Base-by-base conservation (phyloP, 257 asterid genomes). In the Plantago ovata region DNA sequence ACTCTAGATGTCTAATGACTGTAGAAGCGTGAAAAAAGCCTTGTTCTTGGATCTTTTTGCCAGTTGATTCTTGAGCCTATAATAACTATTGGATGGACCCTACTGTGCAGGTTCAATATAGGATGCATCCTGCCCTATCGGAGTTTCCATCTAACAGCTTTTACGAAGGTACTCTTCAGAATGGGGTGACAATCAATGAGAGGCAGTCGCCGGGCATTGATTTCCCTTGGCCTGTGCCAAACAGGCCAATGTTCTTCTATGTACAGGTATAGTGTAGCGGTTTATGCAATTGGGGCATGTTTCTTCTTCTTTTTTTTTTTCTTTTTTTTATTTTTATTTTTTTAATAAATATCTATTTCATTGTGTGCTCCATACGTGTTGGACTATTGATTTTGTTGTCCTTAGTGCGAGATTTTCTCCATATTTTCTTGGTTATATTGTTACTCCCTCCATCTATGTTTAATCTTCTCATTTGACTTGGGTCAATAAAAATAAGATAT, bases 161-260 rank as follows among this genome's bases (percentile, higher is more conserved):
- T 69, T 93, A 93, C 60, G 96, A 93, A 81, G 99, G 99, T 12
- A 93, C 97, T 51, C 97, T 93, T 68, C 99, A 93, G 76, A 93
- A 93, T 71, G 99, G 99, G 64, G 99, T 93, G 57, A 89, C 97
- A 54, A 62, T 93, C 45, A 84, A 81, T 19, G 99, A 93, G 65
- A 81, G 97, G 79, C 97, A 82, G 71, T 86, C 95, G 43, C 84
- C 94, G 57, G 99, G 99, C 72, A 86, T 93, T 76, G 99, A 93
- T 78, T 93, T 93, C 61, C 99, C 97, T 43, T 86, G 99, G 99
- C 99, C 96, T 32, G 95, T 93, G 66, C 97, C 99, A 32, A 86
- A 84, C 72, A 86, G 97, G 53, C 99, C 99, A 59, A 93, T 86
- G 97, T 89, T 93, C 77, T 93, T 93, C 70, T 93, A 93, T 70